phyloP scores from a whole-genome alignment of 2,329 filamentous ascomycete genomes.

The Trichophyton mentagrophytes region DNA sequence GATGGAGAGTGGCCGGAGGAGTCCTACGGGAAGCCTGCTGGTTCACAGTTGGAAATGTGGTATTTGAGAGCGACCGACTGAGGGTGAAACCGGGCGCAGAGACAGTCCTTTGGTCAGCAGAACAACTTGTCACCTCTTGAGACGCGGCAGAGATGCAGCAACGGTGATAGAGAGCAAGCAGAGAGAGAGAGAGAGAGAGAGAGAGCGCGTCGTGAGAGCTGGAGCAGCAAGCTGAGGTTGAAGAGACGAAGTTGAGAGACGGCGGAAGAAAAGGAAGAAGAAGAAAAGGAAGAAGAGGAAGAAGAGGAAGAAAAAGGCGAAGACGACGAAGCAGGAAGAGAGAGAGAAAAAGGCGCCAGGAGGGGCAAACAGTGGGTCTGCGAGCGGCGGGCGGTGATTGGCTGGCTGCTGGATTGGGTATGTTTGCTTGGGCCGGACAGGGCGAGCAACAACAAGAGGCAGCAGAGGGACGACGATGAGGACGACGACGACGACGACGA shows the following conservation, averaged over 20 bases:
- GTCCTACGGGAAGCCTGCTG: not conserved
- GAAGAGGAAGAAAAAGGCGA: constrained; percentile 15
- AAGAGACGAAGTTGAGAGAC: constrained; percentile 13
- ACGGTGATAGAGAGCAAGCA: not conserved
- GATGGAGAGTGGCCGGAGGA: not conserved
- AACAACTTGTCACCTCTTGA: not conserved
- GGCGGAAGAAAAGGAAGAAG: constrained; percentile 20
- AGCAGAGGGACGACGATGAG: not conserved
- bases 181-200: not conserved
- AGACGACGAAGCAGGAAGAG: no score
- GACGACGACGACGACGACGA: not conserved
- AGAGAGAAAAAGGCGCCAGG: constrained; percentile 11
- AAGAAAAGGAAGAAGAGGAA: constrained; percentile 19
- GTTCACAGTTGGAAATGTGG: not conserved
- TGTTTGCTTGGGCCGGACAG: constrained; percentile 27
- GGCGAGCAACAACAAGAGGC: not conserved
- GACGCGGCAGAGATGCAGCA: not conserved
- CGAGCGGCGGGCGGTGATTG: not conserved
- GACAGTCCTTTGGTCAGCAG: not conserved
- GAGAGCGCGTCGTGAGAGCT: not conserved
- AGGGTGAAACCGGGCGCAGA: not conserved
- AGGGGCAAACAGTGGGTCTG: constrained; percentile 6
- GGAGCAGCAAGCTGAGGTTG: constrained; percentile 13
- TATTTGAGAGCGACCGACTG: not conserved
- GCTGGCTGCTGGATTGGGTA: constrained; percentile 4